Base-by-base conservation (phyloP, 2,329 filamentous ascomycete genomes). In the Thielaviopsis musarum region DNA sequence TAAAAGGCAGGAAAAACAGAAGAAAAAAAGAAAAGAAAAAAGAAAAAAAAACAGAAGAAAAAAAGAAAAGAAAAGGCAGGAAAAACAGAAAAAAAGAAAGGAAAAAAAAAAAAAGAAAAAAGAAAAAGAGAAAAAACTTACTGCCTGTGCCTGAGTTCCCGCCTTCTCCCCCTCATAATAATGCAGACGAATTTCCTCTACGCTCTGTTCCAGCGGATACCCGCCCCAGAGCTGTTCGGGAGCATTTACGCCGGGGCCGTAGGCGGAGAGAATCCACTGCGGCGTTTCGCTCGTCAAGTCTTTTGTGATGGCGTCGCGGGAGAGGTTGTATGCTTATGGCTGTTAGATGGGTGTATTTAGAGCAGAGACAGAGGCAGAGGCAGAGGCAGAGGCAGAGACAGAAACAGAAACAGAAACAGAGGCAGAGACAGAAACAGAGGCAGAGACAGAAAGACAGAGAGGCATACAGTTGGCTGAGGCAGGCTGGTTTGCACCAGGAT, bases 161-260 rank as follows among this genome's bases (percentile, higher is more conserved):
- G 77, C 67, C 9, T 80, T 77, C 49, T 76, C 73, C 1, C 80
- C 80, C 57, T 68, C 66, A 66, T 83, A 74, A 67, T 91, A 91
- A 67, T 89, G 84, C 22, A 91, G 68, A 56, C 90, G 80, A 68
- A 95, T 79, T 71, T 97, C 91, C 69, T 97, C 91, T 49, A 87
- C 85, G 66, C 89, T 95, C 69, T 90, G 85, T 69, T 97, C 91
- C 19, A 90, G 79, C 5, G 81, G 76, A 52, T 77, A 78, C 1
- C 89, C 90, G 57, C 89, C 89, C 66, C 95, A 91, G 0, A 96
- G 77, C 70, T 95, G 89, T 19, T 82, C 81, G 0, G 91, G 91
- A 1, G 86, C 82, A 65, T 90, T 81, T 66, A 75, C 78, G 3
- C 85, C 86, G 0, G 91, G 90, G 0, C 84, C 88, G 70, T 95